A percentile compares a stretch with the other conserved stretches of the same genome.
phyloP scores from a whole-genome alignment of 2,329 filamentous ascomycete species.

The Fonsecaea pugnacius region DNA sequence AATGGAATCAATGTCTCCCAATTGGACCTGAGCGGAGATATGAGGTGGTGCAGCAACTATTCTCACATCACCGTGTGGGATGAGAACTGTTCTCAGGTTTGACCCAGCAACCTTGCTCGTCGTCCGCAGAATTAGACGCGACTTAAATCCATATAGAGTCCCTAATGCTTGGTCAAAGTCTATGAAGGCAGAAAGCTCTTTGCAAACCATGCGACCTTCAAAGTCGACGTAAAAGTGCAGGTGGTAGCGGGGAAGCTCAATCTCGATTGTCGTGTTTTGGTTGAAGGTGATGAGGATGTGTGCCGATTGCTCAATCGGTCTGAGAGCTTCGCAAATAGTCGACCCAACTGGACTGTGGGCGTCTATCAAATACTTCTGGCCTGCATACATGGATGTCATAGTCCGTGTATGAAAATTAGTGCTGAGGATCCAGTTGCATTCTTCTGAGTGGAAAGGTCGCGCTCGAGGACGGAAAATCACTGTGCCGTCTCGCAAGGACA shows the following conservation, averaged over 20 bases:
- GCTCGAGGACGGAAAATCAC: constrained; percentile 43
- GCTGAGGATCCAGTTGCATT: constrained; percentile 39
- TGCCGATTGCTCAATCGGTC: constrained; percentile 43
- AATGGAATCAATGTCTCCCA: constrained; percentile 11
- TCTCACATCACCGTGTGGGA: constrained; percentile 37
- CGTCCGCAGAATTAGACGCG: constrained; percentile 54
- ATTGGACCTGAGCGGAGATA: constrained; percentile 33
- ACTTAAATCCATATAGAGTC: constrained; percentile 56
- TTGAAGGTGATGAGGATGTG: constrained; percentile 46
- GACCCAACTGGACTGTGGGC: constrained; percentile 44
- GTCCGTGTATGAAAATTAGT: constrained; percentile 6
- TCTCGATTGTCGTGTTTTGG: constrained; percentile 29
- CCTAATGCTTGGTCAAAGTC: constrained; percentile 54
- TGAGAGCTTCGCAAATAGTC: constrained; percentile 43
- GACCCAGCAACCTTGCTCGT: constrained; percentile 7
- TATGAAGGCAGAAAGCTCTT: constrained; percentile 40
- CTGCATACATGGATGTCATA: constrained; percentile 4
- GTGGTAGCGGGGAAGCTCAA: constrained; percentile 42
- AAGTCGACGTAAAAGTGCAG: constrained; percentile 49
- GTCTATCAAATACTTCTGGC: constrained; percentile 41
- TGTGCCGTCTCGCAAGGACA: constrained; percentile 39
- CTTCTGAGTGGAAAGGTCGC: constrained; percentile 40
- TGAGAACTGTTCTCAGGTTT: constrained; percentile 34
- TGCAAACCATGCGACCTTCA: constrained; percentile 23
- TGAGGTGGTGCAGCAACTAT: constrained; percentile 22